A percentile compares a stretch with the other conserved stretches of the same genome.
Conservation (phyloP, 2,329 filamentous ascomycete genomes). For the Trichoderma simmonsii region DNA sequence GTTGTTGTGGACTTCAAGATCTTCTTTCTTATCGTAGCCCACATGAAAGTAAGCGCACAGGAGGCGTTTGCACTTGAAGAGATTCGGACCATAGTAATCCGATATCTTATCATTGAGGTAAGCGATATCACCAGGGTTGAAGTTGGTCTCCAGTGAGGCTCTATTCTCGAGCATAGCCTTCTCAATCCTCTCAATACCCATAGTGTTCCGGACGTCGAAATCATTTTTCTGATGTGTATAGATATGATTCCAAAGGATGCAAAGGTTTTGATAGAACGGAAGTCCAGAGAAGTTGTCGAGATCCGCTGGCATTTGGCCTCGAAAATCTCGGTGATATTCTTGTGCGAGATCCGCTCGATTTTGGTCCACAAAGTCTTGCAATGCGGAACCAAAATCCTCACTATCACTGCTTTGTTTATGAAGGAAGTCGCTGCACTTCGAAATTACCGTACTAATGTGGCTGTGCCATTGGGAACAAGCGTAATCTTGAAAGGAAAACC, state of each 20-base stretch:
- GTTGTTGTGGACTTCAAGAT: background rate
- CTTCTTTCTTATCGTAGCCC: background rate
- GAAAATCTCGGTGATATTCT: background rate
- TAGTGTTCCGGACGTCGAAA: background rate
- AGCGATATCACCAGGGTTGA: background rate
- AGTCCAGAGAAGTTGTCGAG: background rate
- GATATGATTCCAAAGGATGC: background rate
- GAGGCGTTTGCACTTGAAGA: constrained; percentile 2
- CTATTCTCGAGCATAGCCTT: background rate
- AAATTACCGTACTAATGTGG: background rate
- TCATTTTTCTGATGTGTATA: background rate
- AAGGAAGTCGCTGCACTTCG: background rate
- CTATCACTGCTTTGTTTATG: background rate
- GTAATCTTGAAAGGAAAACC: constrained; percentile 8
- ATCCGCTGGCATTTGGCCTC: background rate
- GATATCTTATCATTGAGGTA: background rate
- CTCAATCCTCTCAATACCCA: background rate
- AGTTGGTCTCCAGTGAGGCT: background rate
- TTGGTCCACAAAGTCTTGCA: background rate
- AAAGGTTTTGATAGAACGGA: background rate
- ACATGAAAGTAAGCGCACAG: background rate
- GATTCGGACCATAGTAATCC: background rate
- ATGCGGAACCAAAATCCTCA: background rate
- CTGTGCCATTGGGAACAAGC: constrained; percentile 11
- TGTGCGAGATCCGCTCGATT: background rate